Base-by-base conservation (phyloP, 306 rosid species). In the Vigna trinervia region DNA sequence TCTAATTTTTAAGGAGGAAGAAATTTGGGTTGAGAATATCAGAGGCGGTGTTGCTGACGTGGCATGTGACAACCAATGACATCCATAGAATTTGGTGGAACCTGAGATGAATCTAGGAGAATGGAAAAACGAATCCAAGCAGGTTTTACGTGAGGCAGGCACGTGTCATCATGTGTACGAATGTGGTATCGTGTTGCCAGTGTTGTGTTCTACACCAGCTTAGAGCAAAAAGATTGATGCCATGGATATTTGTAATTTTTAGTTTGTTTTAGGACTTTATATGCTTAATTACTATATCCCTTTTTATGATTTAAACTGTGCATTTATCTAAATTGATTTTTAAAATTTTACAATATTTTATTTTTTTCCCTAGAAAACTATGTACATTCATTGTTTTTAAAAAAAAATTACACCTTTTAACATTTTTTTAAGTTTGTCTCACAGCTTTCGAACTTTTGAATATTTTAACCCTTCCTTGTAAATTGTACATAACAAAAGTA, bases 31-130 rank as follows among this genome's bases (percentile, higher is more conserved):
- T 75, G 50, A 67, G 69, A 74, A 81, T 9, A 14, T 79, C 54
- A 63, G 4, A 72, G 28, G 22, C 0, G 67, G 54, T 30, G 41
- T 5, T 75, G 90, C 74, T 89, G 94, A 89, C 78, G 85, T 95
- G 97, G 96, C 91, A 23, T n/a, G 70, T 81, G 20, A 61, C 26
- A 78, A 80, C 92, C 97, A 88, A 62, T 22, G 47, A 84, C 73
- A 43, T 78, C 78, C 69, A 9, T 0, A 59, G 82, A 88, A 90
- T 68, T 74, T 82, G 83, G 80, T 79, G 23, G 76, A 59, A 75
- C 71, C 23, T 47, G 4, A 73, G 79, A 82, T 45, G 89, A 81
- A 83, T 88, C 82, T 59, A 69, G 56, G 69, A 32, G 12, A 61
- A 64, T 51, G 69, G 56, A 12, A 8, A 12, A 77, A 63, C 12